phyloP scores from a whole-genome alignment of 2,329 filamentous ascomycete species.

The Lachnellula cervina region DNA sequence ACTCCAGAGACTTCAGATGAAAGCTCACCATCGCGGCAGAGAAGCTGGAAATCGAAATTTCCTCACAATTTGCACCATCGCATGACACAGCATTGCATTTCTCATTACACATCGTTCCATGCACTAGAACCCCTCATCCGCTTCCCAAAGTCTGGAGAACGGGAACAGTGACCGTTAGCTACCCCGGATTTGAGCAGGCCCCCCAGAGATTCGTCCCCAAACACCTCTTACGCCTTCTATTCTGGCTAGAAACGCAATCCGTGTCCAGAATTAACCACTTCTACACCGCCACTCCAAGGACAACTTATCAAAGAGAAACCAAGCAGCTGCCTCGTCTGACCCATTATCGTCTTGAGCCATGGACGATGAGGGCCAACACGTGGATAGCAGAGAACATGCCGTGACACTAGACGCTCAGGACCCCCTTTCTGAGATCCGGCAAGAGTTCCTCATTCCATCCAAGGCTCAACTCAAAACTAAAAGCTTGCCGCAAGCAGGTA shows the following conservation, averaged over 20 bases:
- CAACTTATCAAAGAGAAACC: background rate
- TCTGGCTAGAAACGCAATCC: conserved; percentile 10
- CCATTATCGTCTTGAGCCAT: background rate
- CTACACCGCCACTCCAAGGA: conserved; percentile 5
- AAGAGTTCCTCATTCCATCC: conserved; percentile 73
- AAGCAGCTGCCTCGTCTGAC: conserved; percentile 11
- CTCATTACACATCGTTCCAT: conserved; percentile 20
- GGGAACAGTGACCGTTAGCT: conserved; percentile 8
- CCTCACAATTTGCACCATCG: conserved; percentile 14
- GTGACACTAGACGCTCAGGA: conserved; percentile 54
- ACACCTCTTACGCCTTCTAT: conserved; percentile 1
- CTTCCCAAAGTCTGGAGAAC: background rate
- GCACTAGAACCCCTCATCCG: conserved; percentile 1
- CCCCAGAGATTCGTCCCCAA: background rate
- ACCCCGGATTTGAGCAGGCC: conserved; percentile 23
- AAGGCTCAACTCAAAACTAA: conserved; percentile 61
- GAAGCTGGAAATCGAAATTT: conserved; percentile 1
- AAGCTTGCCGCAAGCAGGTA: conserved; percentile 24
- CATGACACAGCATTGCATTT: conserved; percentile 28
- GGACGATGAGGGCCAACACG: conserved; percentile 16
- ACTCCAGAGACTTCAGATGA: background rate
- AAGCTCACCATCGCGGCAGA: background rate
- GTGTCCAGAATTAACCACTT: background rate
- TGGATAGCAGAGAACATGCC: conserved; percentile 29
- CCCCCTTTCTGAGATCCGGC: conserved; percentile 53